Evolutionary conservation across 225 moss, liverwort and hornwort genomes (phyloP).

Genomic region (Neckera pumila): DNA sequence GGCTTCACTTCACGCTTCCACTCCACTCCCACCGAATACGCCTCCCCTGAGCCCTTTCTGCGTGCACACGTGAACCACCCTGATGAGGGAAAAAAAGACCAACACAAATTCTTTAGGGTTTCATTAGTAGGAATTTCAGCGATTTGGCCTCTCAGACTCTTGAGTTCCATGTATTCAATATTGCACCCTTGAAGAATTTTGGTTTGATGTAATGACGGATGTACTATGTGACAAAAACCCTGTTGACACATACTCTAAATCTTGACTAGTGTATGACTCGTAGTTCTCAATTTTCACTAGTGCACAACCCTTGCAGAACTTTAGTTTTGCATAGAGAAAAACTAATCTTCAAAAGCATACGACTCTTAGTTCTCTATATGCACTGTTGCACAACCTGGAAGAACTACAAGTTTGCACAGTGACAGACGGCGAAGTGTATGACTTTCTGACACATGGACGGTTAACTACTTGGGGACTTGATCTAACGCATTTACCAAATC

Average conservation of each 20-base stretch:
- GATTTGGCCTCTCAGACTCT: background rate
- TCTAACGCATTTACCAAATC: background rate
- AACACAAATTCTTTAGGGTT: background rate
- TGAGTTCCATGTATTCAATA: background rate
- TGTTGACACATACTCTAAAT: background rate
- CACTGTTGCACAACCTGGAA: background rate
- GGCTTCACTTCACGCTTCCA: constrained; percentile 61
- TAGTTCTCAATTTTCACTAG: background rate
- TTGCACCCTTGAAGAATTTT: background rate
- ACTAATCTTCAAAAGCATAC: background rate
- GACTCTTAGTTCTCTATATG: background rate
- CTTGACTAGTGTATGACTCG: background rate
- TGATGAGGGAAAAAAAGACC: background rate
- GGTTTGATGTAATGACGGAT: background rate
- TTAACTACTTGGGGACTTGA: background rate
- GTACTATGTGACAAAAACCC: background rate
- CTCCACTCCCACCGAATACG: constrained; percentile 42
- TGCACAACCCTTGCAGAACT: background rate
- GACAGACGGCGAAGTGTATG: background rate
- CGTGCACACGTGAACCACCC: background rate
- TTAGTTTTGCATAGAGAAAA: background rate
- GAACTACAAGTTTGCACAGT: background rate
- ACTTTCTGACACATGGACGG: background rate
- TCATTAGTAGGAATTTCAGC: background rate
- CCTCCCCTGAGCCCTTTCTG: constrained; percentile 44